Evolutionary conservation across 192 early-diverging fungal genomes (phyloP).

Genomic region (Coemansia sp.): DNA sequence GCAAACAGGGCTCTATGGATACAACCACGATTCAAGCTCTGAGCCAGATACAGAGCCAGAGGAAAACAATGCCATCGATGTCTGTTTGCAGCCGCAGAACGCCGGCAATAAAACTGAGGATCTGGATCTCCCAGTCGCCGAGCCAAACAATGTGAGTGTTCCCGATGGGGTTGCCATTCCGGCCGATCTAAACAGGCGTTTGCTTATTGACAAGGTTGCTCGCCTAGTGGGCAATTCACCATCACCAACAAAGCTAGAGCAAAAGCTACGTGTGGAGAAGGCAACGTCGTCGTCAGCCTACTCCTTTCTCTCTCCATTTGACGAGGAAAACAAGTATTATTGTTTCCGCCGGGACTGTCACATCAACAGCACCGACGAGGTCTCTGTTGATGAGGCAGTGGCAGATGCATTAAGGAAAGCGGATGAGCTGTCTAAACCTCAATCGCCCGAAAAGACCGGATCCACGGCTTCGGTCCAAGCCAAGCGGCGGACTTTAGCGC

Average conservation of each 20-base stretch:
- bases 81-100: neutral
- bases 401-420: neutral
- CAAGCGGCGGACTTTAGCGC: slow-evolving; percentile 28
- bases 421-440: neutral
- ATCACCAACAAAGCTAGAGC: slow-evolving; percentile 16
- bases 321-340: slow-evolving; percentile 21
- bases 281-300: slow-evolving; percentile 17
- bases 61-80: neutral
- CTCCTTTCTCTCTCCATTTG: slow-evolving; percentile 30
- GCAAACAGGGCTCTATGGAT: slow-evolving; percentile 61
- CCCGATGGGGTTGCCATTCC: slow-evolving; percentile 18
- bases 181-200: slow-evolving; percentile 4
- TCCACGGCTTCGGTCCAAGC: slow-evolving; percentile 11
- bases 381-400: slow-evolving; percentile 11
- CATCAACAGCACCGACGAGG: slow-evolving; percentile 3
- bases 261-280: slow-evolving; percentile 29
- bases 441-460: neutral
- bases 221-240: slow-evolving; percentile 26
- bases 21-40: slow-evolving; percentile 28
- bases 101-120: neutral
- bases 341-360: slow-evolving; percentile 36
- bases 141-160: neutral
- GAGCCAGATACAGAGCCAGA: slow-evolving; percentile 14
- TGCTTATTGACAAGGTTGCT: slow-evolving; percentile 30
- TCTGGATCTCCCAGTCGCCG: neutral